A percentile compares a stretch with the other conserved stretches of the same genome.
Evolutionary conservation across 257 asterid genomes (phyloP).

Genomic region (Lantana camara): DNA sequence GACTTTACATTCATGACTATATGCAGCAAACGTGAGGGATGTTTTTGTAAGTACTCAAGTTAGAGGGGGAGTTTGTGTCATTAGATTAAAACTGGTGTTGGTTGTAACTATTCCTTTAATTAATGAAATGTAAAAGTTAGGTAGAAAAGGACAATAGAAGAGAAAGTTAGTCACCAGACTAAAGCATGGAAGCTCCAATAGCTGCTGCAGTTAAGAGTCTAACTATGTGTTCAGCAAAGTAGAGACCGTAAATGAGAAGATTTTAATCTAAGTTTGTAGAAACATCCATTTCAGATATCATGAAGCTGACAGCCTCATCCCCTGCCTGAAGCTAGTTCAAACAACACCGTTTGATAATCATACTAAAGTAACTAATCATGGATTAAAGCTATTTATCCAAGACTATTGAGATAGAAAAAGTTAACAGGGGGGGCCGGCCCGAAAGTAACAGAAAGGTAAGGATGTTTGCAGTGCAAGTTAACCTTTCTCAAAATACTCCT

Average conservation of each 20-base stretch:
- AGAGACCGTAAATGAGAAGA: too few species aligned
- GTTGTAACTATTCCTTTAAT: too few species aligned
- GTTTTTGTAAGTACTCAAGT: too few species aligned
- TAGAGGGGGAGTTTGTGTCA: too few species aligned
- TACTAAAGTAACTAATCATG: constrained; percentile 4
- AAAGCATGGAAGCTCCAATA: constrained; percentile 16
- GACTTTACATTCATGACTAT: too few species aligned
- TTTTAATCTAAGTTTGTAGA: constrained; percentile 38
- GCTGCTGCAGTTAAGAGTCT: constrained; percentile 21
- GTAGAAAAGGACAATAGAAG: background rate
- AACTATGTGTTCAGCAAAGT: constrained; percentile 13
- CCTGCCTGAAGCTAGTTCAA: constrained; percentile 46
- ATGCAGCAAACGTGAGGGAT: too few species aligned
- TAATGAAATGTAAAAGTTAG: too few species aligned
- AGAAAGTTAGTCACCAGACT: background rate
- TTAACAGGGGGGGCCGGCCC: background rate
- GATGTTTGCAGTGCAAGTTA: constrained; percentile 31
- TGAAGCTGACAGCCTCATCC: constrained; percentile 31
- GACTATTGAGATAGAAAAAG: constrained; percentile 13
- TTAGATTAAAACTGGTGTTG: too few species aligned
- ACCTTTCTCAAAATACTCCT: background rate
- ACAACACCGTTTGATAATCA: constrained; percentile 31
- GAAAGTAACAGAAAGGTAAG: too few species aligned
- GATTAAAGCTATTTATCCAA: constrained; percentile 19
- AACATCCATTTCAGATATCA: constrained; percentile 38